Percentiles rank a stretch among this genome's conserved stretches.
Evolutionary conservation across 2,329 filamentous ascomycete genomes (phyloP).

Genomic region (Colletotrichum viniferum): DNA sequence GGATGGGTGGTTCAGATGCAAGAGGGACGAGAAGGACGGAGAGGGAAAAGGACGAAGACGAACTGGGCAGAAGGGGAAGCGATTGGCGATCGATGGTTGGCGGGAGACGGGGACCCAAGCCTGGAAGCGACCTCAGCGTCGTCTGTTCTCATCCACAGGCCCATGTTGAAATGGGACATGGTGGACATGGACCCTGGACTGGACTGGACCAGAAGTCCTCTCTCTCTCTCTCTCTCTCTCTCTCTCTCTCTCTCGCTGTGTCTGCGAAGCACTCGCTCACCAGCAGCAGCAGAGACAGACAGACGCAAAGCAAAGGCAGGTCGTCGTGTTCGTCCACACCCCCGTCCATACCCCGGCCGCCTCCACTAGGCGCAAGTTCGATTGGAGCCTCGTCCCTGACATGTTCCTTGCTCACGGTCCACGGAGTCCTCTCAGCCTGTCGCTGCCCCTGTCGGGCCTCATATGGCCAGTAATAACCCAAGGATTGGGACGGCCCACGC

Average conservation of each 20-base stretch:
- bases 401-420: slow-evolving; percentile 4
- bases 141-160: slow-evolving; percentile 17
- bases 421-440: slow-evolving; percentile 10
- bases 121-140: slow-evolving; percentile 19
- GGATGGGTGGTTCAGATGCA: slow-evolving; percentile 8
- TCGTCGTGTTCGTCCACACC: not conserved
- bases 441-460: not conserved
- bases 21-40: slow-evolving; percentile 7
- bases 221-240: not conserved
- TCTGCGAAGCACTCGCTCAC: not conserved
- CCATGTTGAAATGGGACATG: not conserved
- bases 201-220: not conserved
- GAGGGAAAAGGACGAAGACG: slow-evolving; percentile 19
- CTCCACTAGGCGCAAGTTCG: slow-evolving; percentile 16
- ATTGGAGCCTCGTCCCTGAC: slow-evolving; percentile 19
- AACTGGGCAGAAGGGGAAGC: slow-evolving; percentile 20
- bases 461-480: slow-evolving; percentile 14
- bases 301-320: not conserved
- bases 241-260: not conserved
- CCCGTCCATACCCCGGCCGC: not conserved
- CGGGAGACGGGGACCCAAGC: slow-evolving; percentile 20
- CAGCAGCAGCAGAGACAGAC: not conserved
- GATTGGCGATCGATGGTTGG: slow-evolving; percentile 24
- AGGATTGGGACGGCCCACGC: slow-evolving; percentile 15
- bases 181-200: slow-evolving; percentile 15